These are phyloP conservation scores for Lotmaria passim DNA, from an alignment of 208 protist genomes.

Conservation along the genomic window DNA sequence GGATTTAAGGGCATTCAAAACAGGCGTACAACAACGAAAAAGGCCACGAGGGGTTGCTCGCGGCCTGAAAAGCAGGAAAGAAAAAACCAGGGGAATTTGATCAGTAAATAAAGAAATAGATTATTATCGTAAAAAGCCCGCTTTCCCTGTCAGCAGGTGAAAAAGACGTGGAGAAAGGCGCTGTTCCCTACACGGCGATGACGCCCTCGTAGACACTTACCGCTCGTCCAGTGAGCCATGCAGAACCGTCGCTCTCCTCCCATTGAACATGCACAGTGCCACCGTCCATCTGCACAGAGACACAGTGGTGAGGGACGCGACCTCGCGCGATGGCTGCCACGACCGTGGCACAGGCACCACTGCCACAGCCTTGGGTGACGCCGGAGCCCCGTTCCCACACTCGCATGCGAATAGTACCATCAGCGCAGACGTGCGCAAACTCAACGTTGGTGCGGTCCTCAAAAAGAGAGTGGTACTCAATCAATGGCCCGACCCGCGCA, in stretches of 20 bases:
- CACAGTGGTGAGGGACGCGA: neutral
- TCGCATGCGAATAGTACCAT: conserved; percentile 2
- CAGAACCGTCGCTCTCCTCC: neutral
- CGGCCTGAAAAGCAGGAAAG: neutral
- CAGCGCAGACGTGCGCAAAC: neutral
- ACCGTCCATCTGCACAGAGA: conserved; percentile 7
- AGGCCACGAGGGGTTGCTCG: too few relatives aligned
- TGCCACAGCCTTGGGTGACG: conserved; percentile 14
- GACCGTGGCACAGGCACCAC: conserved; percentile 7
- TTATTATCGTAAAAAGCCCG: too few relatives aligned
- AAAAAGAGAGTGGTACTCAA: conserved; percentile 4
- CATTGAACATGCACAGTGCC: neutral
- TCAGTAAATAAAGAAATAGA: too few relatives aligned
- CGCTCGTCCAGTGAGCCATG: conserved; percentile 5
- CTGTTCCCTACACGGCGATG: neutral
- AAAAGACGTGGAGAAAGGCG: too few relatives aligned
- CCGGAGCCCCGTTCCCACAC: conserved; percentile 21
- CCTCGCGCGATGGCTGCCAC: conserved; percentile 10
- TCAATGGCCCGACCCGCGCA: neutral
- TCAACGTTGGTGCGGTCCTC: conserved; percentile 11
- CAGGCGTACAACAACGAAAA: too few relatives aligned
- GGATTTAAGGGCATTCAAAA: too few relatives aligned
- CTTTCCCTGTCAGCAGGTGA: neutral
- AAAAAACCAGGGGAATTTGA: neutral
- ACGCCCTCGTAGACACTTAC: conserved; percentile 6